Base-by-base conservation (phyloP, 1,284 basidiomycete genomes). In the Ceratobasidium sp. region DNA sequence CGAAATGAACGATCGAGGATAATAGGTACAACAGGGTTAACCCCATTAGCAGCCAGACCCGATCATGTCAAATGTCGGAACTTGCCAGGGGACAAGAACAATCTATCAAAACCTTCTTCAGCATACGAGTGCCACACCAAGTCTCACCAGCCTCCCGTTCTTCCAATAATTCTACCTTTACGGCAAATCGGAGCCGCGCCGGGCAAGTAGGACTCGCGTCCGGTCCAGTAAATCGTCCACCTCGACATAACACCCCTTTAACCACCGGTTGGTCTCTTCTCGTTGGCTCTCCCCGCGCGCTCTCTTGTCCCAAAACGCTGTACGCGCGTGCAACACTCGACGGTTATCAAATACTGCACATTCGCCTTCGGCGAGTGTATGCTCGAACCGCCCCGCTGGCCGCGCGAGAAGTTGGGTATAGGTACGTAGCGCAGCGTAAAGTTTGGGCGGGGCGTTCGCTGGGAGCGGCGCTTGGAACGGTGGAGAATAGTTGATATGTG, bases 261-360 rank as follows among this genome's bases (percentile, higher is more conserved):
- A 82, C 94, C 94, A 94, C 62, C 92, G 81, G 77, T 86, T 89
- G 22, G 88, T 84, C 78, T 87, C 86, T 27, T 86, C 87, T 1
- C 85, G 83, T 0, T 76, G 79, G 78, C 71, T 78, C 80, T 24
- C 78, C 80, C 39, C 78, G 81, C 66, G 76, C 80, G 34, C 41
- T 65, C 74, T 53, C 62, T 80, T 78, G 41, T 74, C 78, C 79
- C 82, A 80, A 81, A 98, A 99, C 1, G 90, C 91, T 0, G 89
- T 93, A 11, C 97, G 84, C 0, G 94, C 94, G 80, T 99, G 97
- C 74, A 98, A 82, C 1, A 98, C 90, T n/a, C 97, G 85, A 27
- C 96, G 85, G 79, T 98, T 99, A 81, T 98, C 96, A 79, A 99
- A 99, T 14, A 97, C 78, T 41, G 95, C 95, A 22, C 91, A 90